Conservation (phyloP, 306 rosid species). For the Betula pendula region DNA sequence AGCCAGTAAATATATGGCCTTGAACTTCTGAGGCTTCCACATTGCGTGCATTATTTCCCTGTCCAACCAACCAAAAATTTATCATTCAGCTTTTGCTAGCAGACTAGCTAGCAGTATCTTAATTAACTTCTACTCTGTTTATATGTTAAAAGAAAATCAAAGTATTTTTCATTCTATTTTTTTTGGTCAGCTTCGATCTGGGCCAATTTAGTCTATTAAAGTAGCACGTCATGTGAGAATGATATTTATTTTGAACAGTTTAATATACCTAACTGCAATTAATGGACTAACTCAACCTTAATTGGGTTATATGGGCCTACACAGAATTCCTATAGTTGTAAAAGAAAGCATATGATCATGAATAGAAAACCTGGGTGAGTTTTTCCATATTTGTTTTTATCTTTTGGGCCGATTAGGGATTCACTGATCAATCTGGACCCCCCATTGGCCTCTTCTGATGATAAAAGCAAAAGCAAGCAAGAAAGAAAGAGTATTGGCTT, state of each 20-base stretch:
- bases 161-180: background rate
- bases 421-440: slow-evolving; percentile 26
- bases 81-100: background rate
- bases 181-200: background rate
- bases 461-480: slow-evolving; percentile 31
- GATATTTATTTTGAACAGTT: too few relatives aligned
- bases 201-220: too few relatives aligned
- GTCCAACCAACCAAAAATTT: slow-evolving; percentile 14
- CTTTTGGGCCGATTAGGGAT: slow-evolving; percentile 1
- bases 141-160: background rate
- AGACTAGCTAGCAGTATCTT: background rate
- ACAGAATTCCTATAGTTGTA: background rate
- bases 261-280: too few relatives aligned
- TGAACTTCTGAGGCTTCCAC: slow-evolving; percentile 99
- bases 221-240: too few relatives aligned
- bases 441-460: slow-evolving; percentile 19
- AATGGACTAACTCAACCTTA: background rate
- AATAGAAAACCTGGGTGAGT: background rate
- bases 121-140: background rate
- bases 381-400: background rate
- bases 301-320: background rate
- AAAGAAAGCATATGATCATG: background rate
- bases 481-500: slow-evolving; percentile 41
- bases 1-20: slow-evolving; percentile 77
- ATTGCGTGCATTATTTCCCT: slow-evolving; percentile 99